Base-by-base conservation (phyloP, 768 basidiomycete genomes). In the Calocybe cyanea region DNA sequence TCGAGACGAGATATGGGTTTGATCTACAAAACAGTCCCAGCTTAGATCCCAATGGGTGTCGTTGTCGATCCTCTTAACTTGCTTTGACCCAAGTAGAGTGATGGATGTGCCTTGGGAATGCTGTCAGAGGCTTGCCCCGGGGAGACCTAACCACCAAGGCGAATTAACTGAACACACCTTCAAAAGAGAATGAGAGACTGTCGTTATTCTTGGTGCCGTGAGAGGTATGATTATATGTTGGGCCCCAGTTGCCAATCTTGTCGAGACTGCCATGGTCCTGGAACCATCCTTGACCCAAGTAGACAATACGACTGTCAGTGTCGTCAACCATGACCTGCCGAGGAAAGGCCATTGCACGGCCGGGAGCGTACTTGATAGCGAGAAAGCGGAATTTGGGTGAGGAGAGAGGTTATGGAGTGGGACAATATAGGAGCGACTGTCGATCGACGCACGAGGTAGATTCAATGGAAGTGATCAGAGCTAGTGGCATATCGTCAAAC, bases 271-370 rank as follows among this genome's bases (percentile, higher is more conserved):
- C 59, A 8, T 41, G 28, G 10, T 61, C 58, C 14, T 23, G 18
- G 41, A 58, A 59, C 68, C 69, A 68, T 0, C 49, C 35, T 20
- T 24, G 28, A 1, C 62, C 56, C 7, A 41, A 52, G 40, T 68
- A 69, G 7, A 48, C 43, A 31, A 69, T 65, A 18, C 40, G 39
- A 2, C 50, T 36, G 45, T 65, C 61, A 1, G 61, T 60, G 41
- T 71, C 67, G 48, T 71, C 66, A 17, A 53, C 20, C 1, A 68
- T 55, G 15, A 68, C 52, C 17, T 7, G 30, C 8, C 32, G 38
- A 20, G 14, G 31, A 8, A 32, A 8, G 9, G 8, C n/a, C 9
- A n/a, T 32, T 32, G n/a, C n/a, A n/a, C n/a, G n/a, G n/a, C n/a
- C n/a, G n/a, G n/a, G n/a, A n/a, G n/a, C n/a, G n/a, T n/a, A 32